Evolutionary conservation across 108 stramenopile genomes (phyloP), one percentile per base, ranked within the genome.

Genomic region (Chaetoceros tenuissimus): DNA sequence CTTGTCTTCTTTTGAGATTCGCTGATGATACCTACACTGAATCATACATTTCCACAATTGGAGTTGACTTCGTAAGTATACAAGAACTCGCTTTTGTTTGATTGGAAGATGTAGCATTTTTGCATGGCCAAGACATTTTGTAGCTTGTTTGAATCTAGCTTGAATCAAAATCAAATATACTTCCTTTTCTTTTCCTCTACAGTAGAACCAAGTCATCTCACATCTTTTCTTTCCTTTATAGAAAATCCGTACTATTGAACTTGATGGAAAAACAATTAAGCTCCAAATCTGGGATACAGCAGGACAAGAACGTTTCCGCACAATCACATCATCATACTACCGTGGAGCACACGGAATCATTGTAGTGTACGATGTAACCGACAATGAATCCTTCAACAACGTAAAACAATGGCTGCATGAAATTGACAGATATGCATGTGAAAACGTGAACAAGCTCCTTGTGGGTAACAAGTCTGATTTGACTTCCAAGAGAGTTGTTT

Each of bases 401-500:
- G 94, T 99, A 22, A 97, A 97, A 85, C 94, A 96, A 69, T 99
- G 98, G 98, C 79, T 99, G 31, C 94, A 98, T 68, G 98, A 99
- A 72, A 97, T 98, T 66, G 96, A 98, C 77, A 74, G 96, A 63
- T 97, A 99, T 72, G 97, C 96, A 19, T 92, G 86, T 13, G 96
- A 97, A 67, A 97, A 97, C 64, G 96, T 98, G 51, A 97, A 97
- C 81, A 99, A 97, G 77, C 94, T 99, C 34, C 83, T 99, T 26
- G 97, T 99, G 26, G 99, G 99, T 47, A 99, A 99, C 84, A 99
- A 99, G 87, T 91, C 87, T 70, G 99, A 99, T 81, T 74, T 98
- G 48, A 90, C 92, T 28, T 73, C 73, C 50, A 94, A 95, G 75
- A 89, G 96, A 25, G 94, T 90, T 16, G 98, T 99, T 30, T 85